Evolutionary conservation across 2,329 filamentous ascomycete genomes (phyloP), one percentile per base, ranked within the genome.

Genomic region (Lecanicillium sp.): DNA sequence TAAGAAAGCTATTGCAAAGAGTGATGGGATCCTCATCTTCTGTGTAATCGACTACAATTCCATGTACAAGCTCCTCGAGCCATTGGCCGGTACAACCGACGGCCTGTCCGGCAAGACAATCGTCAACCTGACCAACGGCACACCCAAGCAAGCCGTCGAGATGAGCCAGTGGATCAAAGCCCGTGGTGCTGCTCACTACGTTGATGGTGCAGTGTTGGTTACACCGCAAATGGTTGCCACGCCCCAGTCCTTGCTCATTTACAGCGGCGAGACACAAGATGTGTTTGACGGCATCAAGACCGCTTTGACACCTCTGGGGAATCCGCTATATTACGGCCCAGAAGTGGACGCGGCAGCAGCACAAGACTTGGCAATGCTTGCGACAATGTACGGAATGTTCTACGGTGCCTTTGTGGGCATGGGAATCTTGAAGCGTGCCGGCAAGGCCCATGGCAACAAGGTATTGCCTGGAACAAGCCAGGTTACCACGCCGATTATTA

Each of bases 171-270:
- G 40, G 31, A 30, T 51, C 27, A 44, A 43, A 22, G 15, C 25
- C 11, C 35, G 41, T 18, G 46, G 46, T 4, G 47, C 43, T 1
- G 29, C 31, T 1, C 25, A 25, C 16, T 56, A 54, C 40, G 47
- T 53, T 20, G 54, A 56, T 45, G 53, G 54, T 31, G 52, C 47
- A 25, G 46, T 56, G 38, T 53, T 56, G 51, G 51, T 52, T 4
- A 51, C 51, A 3, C 52, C 53, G 20, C 44, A 51, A 32, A 43
- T 55, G 28, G 45, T 56, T 11, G 52, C 51, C 29, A 48, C 42
- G 9, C 44, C 46, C 2, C 43, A 49, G 9, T 33, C 45, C 20
- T 45, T 49, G 13, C 41, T 55, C 28, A 22, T 51, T 16, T 40
- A 47, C 29, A 50, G 48, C 37, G 54, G 50, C 32, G 49, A 48